Evolutionary conservation across 1,139 yeast genomes (phyloP).

Genomic region (Suhomyces anneliseae): DNA sequence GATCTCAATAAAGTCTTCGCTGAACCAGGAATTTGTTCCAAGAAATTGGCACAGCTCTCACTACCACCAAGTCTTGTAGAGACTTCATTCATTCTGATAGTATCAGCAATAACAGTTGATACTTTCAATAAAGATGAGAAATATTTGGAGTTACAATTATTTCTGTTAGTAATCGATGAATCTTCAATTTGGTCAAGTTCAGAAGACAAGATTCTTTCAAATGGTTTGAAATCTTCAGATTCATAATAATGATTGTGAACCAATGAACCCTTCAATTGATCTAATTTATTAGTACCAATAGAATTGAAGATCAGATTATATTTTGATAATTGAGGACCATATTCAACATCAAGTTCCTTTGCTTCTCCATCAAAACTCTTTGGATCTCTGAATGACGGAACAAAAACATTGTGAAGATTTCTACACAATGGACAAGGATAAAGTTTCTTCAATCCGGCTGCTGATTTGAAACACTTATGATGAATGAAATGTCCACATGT

Average conservation of each 20-base stretch:
- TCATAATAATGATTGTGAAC: constrained; percentile 14
- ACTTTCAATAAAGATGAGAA: not conserved
- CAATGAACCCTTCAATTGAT: constrained; percentile 10
- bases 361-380: constrained; percentile 17
- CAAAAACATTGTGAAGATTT: constrained; percentile 44
- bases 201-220: constrained; percentile 1
- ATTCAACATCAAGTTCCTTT: not conserved
- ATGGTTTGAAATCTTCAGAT: constrained; percentile 1
- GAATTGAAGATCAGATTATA: constrained; percentile 15
- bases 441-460: constrained; percentile 19
- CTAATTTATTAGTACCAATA: constrained; percentile 14
- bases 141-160: not conserved
- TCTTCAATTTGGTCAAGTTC: constrained; percentile 8
- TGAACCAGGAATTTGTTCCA: constrained; percentile 35
- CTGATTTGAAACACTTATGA: constrained; percentile 47
- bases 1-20: constrained; percentile 37
- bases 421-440: constrained; percentile 65
- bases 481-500: constrained; percentile 78
- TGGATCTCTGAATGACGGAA: constrained; percentile 42
- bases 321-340: constrained; percentile 6
- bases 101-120: constrained; percentile 46
- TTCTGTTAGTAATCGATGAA: not conserved
- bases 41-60: constrained; percentile 32
- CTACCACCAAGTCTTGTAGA: constrained; percentile 47
- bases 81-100: constrained; percentile 58